Evolutionary conservation across 306 rosid genomes (phyloP), one percentile per base, ranked within the genome.

Genomic region (Acacia crassicarpa): DNA sequence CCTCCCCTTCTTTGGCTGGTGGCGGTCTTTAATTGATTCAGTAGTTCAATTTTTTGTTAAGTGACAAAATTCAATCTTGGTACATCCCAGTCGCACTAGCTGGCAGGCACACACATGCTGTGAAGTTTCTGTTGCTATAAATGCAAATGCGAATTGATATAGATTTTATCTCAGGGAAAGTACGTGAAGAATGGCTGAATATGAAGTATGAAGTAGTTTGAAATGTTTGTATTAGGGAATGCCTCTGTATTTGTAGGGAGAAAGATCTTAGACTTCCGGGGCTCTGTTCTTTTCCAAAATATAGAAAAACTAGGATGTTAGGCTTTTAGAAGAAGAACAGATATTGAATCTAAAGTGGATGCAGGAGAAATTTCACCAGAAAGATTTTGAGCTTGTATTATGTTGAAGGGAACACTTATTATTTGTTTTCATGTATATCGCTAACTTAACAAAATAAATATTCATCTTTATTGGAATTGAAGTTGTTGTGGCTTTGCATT

Each of bases 171-270:
- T 20, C 27, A 58, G 81, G 12, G 77, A 3, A 46, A 80, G 23
- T n/a, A 6, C 61, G 40, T 46, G 66, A 43, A 25, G 71, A 75
- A 67, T 77, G 51, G 4, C 35, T 80, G 83, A 72, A 72, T 65
- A 67, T 76, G 75, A 16, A 46, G 63, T 4, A 53, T 80, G 35
- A 54, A 73, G 80, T 66, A 75, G 83, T 72, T 77, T 86, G 35
- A 54, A 48, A 30, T 78, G 43, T 59, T 79, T 72, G 1, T 1
- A 9, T 49, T 49, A 46, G 74, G 30, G 27, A 58, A 40, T 66
- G 69, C 59, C 5, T 73, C 75, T 38, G 40, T 35, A 5, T 38
- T 38, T 38, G 41, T 38, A 1, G 41, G 41, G 41, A 38, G 74
- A 45, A 44, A 12, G 67, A 68, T 67, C 5, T 78, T 78, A 46